Conservation (phyloP, 805 yeast species). For the Wickerhamomyces chaumierensis region DNA sequence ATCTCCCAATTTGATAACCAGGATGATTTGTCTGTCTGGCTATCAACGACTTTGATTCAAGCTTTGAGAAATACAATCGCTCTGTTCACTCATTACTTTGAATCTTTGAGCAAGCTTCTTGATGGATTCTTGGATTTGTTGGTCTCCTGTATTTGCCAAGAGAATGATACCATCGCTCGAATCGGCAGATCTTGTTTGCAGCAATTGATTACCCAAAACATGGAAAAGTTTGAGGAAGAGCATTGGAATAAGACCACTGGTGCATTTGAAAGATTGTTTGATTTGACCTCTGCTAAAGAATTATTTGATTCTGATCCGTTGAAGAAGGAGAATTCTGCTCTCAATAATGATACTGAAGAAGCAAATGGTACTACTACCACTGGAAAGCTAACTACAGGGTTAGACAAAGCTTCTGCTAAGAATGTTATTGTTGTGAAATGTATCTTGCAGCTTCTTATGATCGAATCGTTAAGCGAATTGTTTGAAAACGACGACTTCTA, state of each 20-base stretch:
- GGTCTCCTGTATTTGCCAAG: conserved; percentile 87
- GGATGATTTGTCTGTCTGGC: conserved; percentile 91
- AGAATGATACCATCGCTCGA: conserved; percentile 91
- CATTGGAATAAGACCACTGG: conserved; percentile 71
- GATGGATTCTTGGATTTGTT: conserved; percentile 71
- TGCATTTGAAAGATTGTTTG: conserved; percentile 62
- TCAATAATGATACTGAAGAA: background rate
- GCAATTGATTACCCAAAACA: conserved; percentile 68
- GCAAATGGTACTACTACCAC: conserved; percentile 1
- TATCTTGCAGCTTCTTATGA: conserved; percentile 79
- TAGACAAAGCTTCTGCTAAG: conserved; percentile 40
- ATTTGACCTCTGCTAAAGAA: conserved; percentile 77
- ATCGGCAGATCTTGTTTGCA: conserved; percentile 88
- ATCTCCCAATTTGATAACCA: conserved; percentile 53
- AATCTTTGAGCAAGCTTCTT: conserved; percentile 58
- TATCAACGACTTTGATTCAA: conserved; percentile 91
- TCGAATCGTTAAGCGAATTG: conserved; percentile 74
- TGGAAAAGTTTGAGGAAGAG: conserved; percentile 41
- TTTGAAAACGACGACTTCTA: conserved; percentile 64
- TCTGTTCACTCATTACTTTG: conserved; percentile 74
- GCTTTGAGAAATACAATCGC: conserved; percentile 84
- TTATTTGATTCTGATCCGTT: conserved; percentile 46
- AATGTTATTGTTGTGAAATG: conserved; percentile 84
- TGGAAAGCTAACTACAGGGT: conserved; percentile 10
- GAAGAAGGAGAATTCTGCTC: conserved; percentile 18